phyloP scores from a whole-genome alignment of 306 rosid genomes.

The Elaeagnus macrophylla region DNA sequence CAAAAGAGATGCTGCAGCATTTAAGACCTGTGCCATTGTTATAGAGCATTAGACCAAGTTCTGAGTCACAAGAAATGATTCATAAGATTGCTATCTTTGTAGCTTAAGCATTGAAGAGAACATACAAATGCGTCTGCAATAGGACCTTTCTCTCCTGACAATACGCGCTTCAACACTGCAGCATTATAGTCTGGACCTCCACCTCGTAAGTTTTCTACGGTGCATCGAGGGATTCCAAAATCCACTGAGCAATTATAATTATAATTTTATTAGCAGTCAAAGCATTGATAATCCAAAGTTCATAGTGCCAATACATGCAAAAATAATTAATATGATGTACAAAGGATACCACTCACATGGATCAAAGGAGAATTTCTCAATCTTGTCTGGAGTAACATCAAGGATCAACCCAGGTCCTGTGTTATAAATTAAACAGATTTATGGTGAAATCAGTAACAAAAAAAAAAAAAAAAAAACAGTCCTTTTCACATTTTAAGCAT shows the following conservation, averaged over 20 bases:
- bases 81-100: conserved; percentile 3
- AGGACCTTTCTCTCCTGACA: conserved; percentile 73
- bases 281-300: not conserved
- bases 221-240: conserved; percentile 82
- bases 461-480: not conserved
- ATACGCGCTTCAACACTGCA: conserved; percentile 51
- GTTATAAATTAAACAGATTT: conserved; percentile 2
- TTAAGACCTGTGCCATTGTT: conserved; percentile 46
- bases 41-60: conserved; percentile 9
- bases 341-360: conserved; percentile 58
- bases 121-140: conserved; percentile 87
- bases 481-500: not conserved
- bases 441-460: not conserved
- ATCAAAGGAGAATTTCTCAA: conserved; percentile 70
- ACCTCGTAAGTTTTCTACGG: conserved; percentile 55
- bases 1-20: conserved; percentile 79
- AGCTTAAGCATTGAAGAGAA: conserved; percentile 2
- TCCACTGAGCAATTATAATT: conserved; percentile 48
- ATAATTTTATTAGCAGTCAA: not conserved
- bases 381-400: conserved; percentile 66
- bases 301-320: not conserved
- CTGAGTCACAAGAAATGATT: not conserved
- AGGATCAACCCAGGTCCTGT: conserved; percentile 87
- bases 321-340: conserved; percentile 7
- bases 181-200: conserved; percentile 77